A percentile compares a stretch with the other conserved stretches of the same genome.
These are phyloP conservation scores for Melocanna baccifera DNA, from an alignment of 176 grass and related monocot genomes.

Conservation along the genomic window DNA sequence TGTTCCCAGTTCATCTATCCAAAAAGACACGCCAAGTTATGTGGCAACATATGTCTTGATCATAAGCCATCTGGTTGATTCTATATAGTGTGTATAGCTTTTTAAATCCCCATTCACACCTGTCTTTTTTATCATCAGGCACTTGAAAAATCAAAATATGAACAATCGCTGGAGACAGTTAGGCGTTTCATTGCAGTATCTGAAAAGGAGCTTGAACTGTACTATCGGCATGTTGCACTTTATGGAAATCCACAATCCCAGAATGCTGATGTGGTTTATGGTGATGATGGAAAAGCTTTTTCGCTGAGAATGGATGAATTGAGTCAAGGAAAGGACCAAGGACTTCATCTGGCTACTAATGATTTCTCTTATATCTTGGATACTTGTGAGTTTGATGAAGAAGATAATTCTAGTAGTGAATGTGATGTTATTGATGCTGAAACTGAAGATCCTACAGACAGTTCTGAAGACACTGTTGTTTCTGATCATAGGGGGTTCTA, in stretches of 20 bases:
- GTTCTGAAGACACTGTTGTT: slow-evolving; percentile 26
- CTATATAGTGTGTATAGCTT: not conserved
- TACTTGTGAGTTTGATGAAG: slow-evolving; percentile 23
- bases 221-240: slow-evolving; percentile 76
- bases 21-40: not conserved
- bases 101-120: slow-evolving; percentile 6
- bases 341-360: not conserved
- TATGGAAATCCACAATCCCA: slow-evolving; percentile 63
- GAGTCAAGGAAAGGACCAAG: slow-evolving; percentile 16
- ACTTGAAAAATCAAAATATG: slow-evolving; percentile 99
- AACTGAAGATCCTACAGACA: not conserved
- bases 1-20: not conserved
- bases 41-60: slow-evolving; percentile 2
- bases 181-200: slow-evolving; percentile 64
- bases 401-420: slow-evolving; percentile 29
- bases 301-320: not conserved
- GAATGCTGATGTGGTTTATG: slow-evolving; percentile 46
- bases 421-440: slow-evolving; percentile 35
- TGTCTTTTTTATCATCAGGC: slow-evolving; percentile 47
- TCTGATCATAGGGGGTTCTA: slow-evolving; percentile 13
- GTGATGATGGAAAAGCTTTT: slow-evolving; percentile 37
- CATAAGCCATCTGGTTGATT: not conserved
- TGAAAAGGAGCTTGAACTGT: slow-evolving; percentile 85
- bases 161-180: slow-evolving; percentile 84
- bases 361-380: slow-evolving; percentile 25